Percentiles rank a stretch among this genome's conserved stretches.
Conservation (phyloP, 169 alveolate species). For the Besnoitia besnoiti region DNA sequence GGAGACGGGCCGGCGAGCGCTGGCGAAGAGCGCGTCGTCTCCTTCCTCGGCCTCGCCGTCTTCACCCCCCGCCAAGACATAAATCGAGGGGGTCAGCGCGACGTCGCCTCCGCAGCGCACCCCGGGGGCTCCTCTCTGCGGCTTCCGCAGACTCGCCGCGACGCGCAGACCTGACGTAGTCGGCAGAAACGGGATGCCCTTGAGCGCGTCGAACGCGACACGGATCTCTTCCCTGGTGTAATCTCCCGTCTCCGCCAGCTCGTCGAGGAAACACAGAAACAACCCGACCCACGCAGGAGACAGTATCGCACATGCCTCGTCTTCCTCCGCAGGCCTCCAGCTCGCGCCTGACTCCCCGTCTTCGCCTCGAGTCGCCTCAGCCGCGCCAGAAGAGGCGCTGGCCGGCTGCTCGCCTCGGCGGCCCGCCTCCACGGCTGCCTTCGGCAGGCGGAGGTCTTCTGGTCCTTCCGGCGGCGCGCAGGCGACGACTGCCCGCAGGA, state of each 20-base stretch:
- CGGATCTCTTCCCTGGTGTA: neutral
- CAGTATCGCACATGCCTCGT: neutral
- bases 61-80: constrained; percentile 27
- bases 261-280: constrained; percentile 41
- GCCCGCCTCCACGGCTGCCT: constrained; percentile 17
- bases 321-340: neutral
- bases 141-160: constrained; percentile 31
- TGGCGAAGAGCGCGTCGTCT: neutral
- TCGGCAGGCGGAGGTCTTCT: neutral
- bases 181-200: constrained; percentile 51
- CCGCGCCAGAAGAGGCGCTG: neutral
- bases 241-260: constrained; percentile 25
- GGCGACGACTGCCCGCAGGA: constrained; percentile 36
- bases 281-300: constrained; percentile 56
- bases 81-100: too few species aligned
- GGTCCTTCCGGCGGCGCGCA: neutral
- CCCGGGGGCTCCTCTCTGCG: constrained; percentile 40
- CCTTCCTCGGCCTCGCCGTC: constrained; percentile 4
- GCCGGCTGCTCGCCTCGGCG: neutral
- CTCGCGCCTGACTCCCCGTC: neutral
- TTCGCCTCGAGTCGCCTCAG: neutral
- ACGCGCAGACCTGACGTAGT: constrained; percentile 45
- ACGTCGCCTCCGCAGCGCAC: too few species aligned
- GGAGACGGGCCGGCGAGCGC: too few species aligned
- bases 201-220: constrained; percentile 17